Evolutionary conservation across 805 yeast genomes (phyloP), one percentile per base, ranked within the genome.

Genomic region (Cyberlindnera xishuangbannaensis): DNA sequence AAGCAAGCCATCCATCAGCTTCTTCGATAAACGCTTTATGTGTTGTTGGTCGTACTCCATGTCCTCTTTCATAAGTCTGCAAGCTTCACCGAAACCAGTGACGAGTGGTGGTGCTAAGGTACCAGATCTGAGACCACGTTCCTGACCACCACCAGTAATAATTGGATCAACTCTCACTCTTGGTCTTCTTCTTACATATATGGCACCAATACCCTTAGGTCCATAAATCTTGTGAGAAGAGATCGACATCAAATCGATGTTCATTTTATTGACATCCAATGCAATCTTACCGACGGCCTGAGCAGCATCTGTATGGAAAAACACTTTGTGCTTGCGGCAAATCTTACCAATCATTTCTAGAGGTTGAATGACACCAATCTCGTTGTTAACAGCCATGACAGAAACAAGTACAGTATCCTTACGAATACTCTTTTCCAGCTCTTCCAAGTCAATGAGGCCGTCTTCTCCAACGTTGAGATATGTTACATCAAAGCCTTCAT

Each of bases 61-160:
- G 55, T 92, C 98, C 48, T 67, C 62, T 34, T 58, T 59, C 72
- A 86, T 81, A 41, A 92, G 60, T 54, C 95, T 73, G 26, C 96
- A 92, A 20, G 98, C 98, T 62, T 92, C 97, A 42, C 98, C 98
- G 58, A 92, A 86, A 0, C 98, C 98, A 22, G 87, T 80, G 26
- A 90, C 84, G 53, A 87, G 69, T 15, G 97, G 95, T n/a, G 98
- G 95, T 4, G 98, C 88, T 55, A 92, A 71, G 18, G 98, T 92
- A 41, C 98, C 98, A 5, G 95, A 83, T 64, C 98, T 75, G 52
- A 92, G 69, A 39, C 98, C 98, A 67, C 98, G 82, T 66, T 92
- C 98, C 66, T 92, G 98, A 33, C 98, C 98, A 64, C 98, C 98
- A 46, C 98, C 98, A 40, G 87, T 82, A 47, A 92, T 83, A 35